Evolutionary conservation across 257 asterid genomes (phyloP).

Genomic region (Solanum sejunctum): DNA sequence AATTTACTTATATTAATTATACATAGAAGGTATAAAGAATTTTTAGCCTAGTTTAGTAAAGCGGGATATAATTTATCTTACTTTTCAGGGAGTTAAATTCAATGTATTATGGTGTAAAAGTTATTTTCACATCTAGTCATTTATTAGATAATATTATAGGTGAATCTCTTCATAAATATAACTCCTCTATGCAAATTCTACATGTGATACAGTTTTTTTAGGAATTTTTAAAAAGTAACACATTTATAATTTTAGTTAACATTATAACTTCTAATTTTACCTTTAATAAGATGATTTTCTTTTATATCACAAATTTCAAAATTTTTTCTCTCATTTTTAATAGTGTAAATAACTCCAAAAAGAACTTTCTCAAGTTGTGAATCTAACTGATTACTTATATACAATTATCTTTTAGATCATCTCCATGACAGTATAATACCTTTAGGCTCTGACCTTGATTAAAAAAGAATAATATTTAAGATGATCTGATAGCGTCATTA

Average conservation of each 20-base stretch:
- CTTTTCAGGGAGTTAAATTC: not conserved
- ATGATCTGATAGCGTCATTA: too few species aligned
- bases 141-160: not conserved
- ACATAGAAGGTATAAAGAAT: not conserved
- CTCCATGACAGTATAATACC: too few species aligned
- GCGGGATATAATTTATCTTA: not conserved
- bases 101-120: not conserved
- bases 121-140: not conserved
- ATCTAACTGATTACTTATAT: not conserved
- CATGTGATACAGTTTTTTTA: not conserved
- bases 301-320: not conserved
- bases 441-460: too few species aligned
- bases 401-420: not conserved
- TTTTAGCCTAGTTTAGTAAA: not conserved
- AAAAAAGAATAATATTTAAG: too few species aligned
- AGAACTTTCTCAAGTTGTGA: not conserved
- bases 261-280: not conserved
- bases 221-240: too few species aligned
- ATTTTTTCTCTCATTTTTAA: not conserved
- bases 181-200: accelerated
- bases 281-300: not conserved
- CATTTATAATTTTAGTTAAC: not conserved
- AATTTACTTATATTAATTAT: not conserved
- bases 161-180: not conserved
- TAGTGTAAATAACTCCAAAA: not conserved